Evolutionary conservation across 2,329 filamentous ascomycete genomes (phyloP), one percentile per base, ranked within the genome.

Genomic region (Trichoderma harzianum): DNA sequence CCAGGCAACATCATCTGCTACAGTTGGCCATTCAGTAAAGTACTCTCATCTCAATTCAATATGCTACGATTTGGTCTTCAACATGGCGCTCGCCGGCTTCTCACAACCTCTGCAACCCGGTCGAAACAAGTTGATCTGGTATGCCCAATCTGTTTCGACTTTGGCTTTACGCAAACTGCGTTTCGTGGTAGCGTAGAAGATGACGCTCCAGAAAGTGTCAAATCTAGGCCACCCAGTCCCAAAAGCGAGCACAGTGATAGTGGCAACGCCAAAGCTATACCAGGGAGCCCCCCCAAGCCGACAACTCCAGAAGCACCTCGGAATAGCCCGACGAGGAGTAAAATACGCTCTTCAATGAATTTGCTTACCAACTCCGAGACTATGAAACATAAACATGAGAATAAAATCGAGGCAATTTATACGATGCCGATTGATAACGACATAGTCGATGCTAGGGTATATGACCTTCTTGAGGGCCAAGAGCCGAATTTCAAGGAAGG

Each of bases 81-180:
- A 8, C 18, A 53, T 16, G 53, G 62, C 11, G 55, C 53, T 55
- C 61, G 53, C 8, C 62, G 53, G n/a, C 55, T 63, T n/a, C 34
- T 67, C 14, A 67, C 60, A 32, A 61, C 62, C 2, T 53, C 69
- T 5, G 16, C 32, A 7, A 24, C 16, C 11, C n/a, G 26, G 39
- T 12, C 39, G 36, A 66, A 60, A 66, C 43, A 43, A 18, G 69
- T 71, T 12, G 69, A 71, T 10, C 32, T 71, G 18, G 69, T 71
- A 12, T 71, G 69, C 8, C 69, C 69, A 28, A 71, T 71, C 26
- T 71, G 69, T 39, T 66, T 66, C 21, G 69, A 71, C 14, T 66
- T 71, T 71, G 69, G 69, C 36, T 71, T 66, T 24, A 61, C 62
- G 11, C 36, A 66, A 34, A 61, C 69, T 30, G 51, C 69, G 5